Evolutionary conservation across 306 rosid genomes (phyloP), one percentile per base, ranked within the genome.

Genomic region (Prunus kanzakura): DNA sequence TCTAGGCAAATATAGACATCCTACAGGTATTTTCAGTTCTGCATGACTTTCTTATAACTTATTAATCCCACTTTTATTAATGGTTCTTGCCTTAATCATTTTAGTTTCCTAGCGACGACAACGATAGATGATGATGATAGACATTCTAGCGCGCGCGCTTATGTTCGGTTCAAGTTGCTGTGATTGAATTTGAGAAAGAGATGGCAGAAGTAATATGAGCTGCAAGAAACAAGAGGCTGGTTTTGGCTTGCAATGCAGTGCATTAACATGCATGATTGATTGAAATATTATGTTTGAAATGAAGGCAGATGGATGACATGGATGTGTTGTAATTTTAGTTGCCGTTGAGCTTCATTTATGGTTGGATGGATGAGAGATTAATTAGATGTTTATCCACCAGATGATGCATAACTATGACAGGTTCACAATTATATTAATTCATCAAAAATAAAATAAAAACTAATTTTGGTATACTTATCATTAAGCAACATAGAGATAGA

Each of bases 331-430:
- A 22, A 23, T 0, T 6, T 56, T 45, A 72, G 56, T 58, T 41
- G 56, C 66, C 22, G 55, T 72, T 41, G 75, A 14, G 54, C 54
- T 72, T 43, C 76, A 73, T 73, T 73, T 4, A 58, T 41, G 41
- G 41, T 73, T 61, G 19, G 67, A 35, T 64, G 19, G 69, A 51
- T 8, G 27, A 12, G 27, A 13, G 29, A 62, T 15, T 46, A 29
- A 15, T 20, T 41, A 11, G 67, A 43, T 56, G 75, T 35, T 35
- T 16, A 72, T 38, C 64, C 32, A 35, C 41, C 66, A 38, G 38
- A 52, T 72, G 66, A 19, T 56, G 22, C 64, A 72, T 72, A 20
- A 14, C 29, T 20, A 35, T 71, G 23, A 32, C 30, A 11, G 11
- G 2, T 20, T n/a, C 32, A 20, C 29, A n/a, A 56, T 58, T 58